These are phyloP conservation scores for Plasmodium yoelii DNA, from an alignment of 169 alveolate species.

Conservation along the genomic window DNA sequence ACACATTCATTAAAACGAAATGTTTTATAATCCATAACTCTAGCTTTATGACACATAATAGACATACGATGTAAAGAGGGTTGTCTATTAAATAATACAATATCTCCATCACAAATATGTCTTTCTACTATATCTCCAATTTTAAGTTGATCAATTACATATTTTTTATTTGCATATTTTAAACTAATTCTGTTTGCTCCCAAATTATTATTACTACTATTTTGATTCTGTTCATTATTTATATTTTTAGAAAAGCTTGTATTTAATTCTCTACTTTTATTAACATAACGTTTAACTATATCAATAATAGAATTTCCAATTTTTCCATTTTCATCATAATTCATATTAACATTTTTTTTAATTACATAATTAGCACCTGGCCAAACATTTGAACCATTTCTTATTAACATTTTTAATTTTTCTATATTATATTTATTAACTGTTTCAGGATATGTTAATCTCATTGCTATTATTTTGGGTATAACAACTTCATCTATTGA, in stretches of 20 bases:
- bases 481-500: conserved; percentile 97
- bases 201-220: neutral
- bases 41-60: conserved; percentile 97
- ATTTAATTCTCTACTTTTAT: neutral
- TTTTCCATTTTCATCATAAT: neutral
- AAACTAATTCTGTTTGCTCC: conserved; percentile 66
- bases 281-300: conserved; percentile 27
- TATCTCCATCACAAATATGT: conserved; percentile 97
- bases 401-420: conserved; percentile 90
- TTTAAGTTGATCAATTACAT: conserved; percentile 84
- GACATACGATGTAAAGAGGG: conserved; percentile 99
- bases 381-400: conserved; percentile 95
- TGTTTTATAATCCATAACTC: conserved; percentile 96
- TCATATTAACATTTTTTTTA: conserved; percentile 27
- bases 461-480: conserved; percentile 97
- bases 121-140: conserved; percentile 98
- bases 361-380: conserved; percentile 97
- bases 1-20: conserved; percentile 97
- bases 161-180: conserved; percentile 89
- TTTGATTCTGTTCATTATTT: neutral
- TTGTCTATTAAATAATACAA: conserved; percentile 98
- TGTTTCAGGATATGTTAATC: conserved; percentile 97
- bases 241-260: neutral
- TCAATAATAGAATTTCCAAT: conserved; percentile 1
- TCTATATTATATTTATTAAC: conserved; percentile 93